Conservation (phyloP, 805 yeast species). For the Brettanomyces sp. region DNA sequence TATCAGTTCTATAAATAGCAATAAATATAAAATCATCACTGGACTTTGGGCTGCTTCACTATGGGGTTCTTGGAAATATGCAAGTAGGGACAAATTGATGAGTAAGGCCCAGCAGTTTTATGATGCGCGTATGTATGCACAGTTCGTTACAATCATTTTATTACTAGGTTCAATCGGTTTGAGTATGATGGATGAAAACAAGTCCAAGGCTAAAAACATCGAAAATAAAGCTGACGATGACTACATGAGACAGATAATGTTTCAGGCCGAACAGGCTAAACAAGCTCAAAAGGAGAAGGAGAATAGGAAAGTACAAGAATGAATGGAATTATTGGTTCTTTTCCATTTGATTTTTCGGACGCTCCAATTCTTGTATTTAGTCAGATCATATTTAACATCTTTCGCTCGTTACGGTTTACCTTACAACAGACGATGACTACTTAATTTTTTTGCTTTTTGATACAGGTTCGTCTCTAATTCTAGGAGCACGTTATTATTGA, state of each 20-base stretch:
- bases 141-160: constrained; percentile 65
- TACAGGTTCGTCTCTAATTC: too few species aligned
- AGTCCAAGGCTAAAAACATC: background rate
- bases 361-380: too few species aligned
- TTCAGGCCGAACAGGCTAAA: constrained; percentile 2
- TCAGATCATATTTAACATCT: too few species aligned
- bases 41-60: constrained; percentile 75
- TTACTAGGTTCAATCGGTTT: constrained; percentile 62
- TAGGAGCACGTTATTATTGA: too few species aligned
- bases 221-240: constrained; percentile 1
- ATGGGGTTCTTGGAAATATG: constrained; percentile 70
- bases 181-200: constrained; percentile 50
- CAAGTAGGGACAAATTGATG: constrained; percentile 67
- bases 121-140: constrained; percentile 88
- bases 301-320: too few species aligned
- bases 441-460: too few species aligned
- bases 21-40: constrained; percentile 60
- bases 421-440: too few species aligned
- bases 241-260: background rate
- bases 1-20: constrained; percentile 37
- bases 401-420: too few species aligned
- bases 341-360: too few species aligned
- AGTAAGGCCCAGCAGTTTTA: constrained; percentile 72
- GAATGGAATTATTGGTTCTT: too few species aligned
- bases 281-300: constrained; percentile 8